These are phyloP conservation scores for Cryomyces antarcticus DNA, from an alignment of 495 filamentous ascomycete genomes.

Conservation along the genomic window DNA sequence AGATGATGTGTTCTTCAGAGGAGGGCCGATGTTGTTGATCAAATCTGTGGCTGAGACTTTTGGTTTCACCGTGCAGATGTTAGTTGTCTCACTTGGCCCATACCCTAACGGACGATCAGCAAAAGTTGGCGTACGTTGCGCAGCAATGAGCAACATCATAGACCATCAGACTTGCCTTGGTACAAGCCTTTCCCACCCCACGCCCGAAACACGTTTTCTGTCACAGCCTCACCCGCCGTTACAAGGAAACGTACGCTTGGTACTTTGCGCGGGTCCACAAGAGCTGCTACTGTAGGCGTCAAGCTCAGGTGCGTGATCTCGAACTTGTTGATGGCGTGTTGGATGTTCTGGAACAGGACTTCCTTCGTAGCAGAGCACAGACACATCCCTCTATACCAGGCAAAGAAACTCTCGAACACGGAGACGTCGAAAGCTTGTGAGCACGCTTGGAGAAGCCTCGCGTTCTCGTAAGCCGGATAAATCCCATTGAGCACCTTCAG, in stretches of 20 bases:
- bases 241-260: too few relatives aligned
- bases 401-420: conserved; percentile 63
- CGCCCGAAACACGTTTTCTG: conserved; percentile 35
- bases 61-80: conserved; percentile 47
- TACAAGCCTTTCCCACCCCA: conserved; percentile 49
- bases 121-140: too few relatives aligned
- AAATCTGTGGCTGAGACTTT: conserved; percentile 21
- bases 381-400: conserved; percentile 53
- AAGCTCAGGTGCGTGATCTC: conserved; percentile 53
- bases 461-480: conserved; percentile 29
- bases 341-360: conserved; percentile 40
- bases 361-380: conserved; percentile 50
- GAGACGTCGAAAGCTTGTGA: conserved; percentile 59
- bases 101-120: conserved; percentile 19
- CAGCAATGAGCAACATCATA: conserved; percentile 15
- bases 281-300: conserved; percentile 55
- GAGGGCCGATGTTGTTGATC: conserved; percentile 40
- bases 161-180: conserved; percentile 26
- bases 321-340: conserved; percentile 32
- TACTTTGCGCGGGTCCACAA: conserved; percentile 38
- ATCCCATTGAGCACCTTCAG: conserved; percentile 34
- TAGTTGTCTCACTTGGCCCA: conserved; percentile 50
- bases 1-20: conserved; percentile 48
- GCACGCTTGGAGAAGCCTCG: conserved; percentile 47
- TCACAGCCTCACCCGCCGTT: conserved; percentile 29